A percentile compares a stretch with the other conserved stretches of the same genome.
phyloP scores from a whole-genome alignment of 345 rosid species.

The Corymbia maculata region DNA sequence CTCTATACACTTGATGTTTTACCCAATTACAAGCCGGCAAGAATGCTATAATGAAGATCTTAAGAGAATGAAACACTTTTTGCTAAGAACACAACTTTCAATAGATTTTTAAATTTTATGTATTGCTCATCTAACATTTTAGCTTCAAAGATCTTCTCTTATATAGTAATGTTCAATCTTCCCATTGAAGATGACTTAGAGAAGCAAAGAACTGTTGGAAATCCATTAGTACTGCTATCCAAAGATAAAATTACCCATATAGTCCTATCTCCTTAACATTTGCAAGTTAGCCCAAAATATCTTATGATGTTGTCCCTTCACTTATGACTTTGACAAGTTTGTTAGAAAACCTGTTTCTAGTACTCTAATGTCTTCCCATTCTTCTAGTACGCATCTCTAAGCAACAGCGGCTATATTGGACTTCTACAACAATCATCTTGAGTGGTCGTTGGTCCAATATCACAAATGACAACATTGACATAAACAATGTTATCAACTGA shows the following conservation, averaged over 20 bases:
- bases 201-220: neutral
- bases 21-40: neutral
- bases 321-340: neutral
- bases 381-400: neutral
- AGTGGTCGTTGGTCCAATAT: neutral
- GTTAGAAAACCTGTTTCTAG: neutral
- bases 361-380: no score
- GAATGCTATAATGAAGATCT: neutral
- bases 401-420: neutral
- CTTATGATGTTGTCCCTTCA: neutral
- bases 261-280: neutral
- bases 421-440: neutral
- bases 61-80: neutral
- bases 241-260: neutral
- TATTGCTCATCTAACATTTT: neutral
- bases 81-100: neutral
- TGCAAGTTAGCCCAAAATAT: neutral
- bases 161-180: neutral
- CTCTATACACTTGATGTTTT: no score
- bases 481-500: neutral
- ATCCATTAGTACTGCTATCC: neutral
- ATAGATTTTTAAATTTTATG: neutral
- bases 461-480: neutral
- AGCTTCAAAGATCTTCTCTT: neutral
- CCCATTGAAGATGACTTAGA: neutral